phyloP scores from a whole-genome alignment of 345 rosid species.

The Gynandropsis gynandra region DNA sequence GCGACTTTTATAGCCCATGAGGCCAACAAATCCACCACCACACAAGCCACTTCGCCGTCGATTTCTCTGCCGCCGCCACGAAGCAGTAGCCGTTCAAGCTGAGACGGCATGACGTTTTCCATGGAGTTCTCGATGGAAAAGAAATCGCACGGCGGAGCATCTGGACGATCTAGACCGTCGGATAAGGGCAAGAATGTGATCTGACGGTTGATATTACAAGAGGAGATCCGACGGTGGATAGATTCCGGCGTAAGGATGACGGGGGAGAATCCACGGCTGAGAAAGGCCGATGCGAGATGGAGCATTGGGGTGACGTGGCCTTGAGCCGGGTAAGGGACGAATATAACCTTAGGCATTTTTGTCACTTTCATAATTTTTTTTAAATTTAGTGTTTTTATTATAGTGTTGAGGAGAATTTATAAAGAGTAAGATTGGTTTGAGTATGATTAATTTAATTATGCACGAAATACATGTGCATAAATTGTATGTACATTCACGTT shows the following conservation, averaged over 20 bases:
- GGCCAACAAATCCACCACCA: conserved; percentile 65
- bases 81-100: conserved; percentile 41
- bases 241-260: conserved; percentile 45
- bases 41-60: conserved; percentile 35
- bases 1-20: conserved; percentile 63
- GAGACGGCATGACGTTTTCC: conserved; percentile 52
- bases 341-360: conserved; percentile 34
- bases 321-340: conserved; percentile 81
- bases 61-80: conserved; percentile 21
- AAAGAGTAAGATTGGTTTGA: conserved; percentile 4
- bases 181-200: conserved; percentile 38
- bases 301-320: conserved; percentile 80
- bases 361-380: conserved; percentile 18
- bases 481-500: conserved; percentile 14
- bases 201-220: conserved; percentile 14
- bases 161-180: conserved; percentile 30
- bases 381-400: background rate
- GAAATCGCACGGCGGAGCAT: conserved; percentile 38
- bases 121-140: conserved; percentile 54
- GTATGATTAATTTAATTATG: background rate
- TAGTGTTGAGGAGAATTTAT: conserved; percentile 5
- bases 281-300: conserved; percentile 44
- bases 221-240: conserved; percentile 41
- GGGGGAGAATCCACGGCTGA: conserved; percentile 40
- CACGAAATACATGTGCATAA: conserved; percentile 26